phyloP scores from a whole-genome alignment of 306 rosid species.

The Rosa multiflora region DNA sequence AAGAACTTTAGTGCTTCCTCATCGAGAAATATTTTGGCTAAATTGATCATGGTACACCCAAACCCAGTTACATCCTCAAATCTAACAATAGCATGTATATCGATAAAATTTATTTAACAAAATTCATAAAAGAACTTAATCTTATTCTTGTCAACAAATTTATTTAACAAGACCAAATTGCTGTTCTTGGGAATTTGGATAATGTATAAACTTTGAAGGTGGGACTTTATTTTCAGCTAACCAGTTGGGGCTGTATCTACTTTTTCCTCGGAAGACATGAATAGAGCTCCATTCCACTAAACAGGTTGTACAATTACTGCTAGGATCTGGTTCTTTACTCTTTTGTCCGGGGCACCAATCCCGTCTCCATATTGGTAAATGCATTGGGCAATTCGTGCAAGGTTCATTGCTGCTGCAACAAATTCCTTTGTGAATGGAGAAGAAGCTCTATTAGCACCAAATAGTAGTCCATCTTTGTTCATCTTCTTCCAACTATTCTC shows the following conservation, averaged over 20 bases:
- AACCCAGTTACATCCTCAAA: background rate
- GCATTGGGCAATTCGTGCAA: constrained; percentile 51
- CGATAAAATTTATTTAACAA: too few relatives aligned
- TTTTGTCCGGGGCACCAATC: constrained; percentile 41
- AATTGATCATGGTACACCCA: background rate
- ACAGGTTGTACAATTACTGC: constrained; percentile 48
- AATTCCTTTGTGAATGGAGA: constrained; percentile 41
- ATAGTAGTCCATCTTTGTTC: constrained; percentile 32
- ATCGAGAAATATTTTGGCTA: background rate
- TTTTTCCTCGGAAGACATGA: too few relatives aligned
- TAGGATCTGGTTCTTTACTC: constrained; percentile 29
- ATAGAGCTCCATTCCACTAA: background rate
- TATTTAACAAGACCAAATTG: too few relatives aligned
- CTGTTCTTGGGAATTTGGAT: background rate
- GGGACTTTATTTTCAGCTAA: too few relatives aligned
- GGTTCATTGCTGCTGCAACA: constrained; percentile 34
- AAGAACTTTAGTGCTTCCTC: too few relatives aligned
- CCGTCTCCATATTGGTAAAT: constrained; percentile 58
- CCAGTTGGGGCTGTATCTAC: background rate
- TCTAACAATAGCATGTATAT: too few relatives aligned
- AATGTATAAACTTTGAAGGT: too few relatives aligned
- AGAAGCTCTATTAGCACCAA: too few relatives aligned
- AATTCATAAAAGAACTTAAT: background rate
- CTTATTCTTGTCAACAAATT: background rate
- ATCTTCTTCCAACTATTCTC: constrained; percentile 49